Percentiles rank a stretch among this genome's conserved stretches.
Conservation (phyloP, 805 yeast genomes). For the Yarrowia porcina region DNA sequence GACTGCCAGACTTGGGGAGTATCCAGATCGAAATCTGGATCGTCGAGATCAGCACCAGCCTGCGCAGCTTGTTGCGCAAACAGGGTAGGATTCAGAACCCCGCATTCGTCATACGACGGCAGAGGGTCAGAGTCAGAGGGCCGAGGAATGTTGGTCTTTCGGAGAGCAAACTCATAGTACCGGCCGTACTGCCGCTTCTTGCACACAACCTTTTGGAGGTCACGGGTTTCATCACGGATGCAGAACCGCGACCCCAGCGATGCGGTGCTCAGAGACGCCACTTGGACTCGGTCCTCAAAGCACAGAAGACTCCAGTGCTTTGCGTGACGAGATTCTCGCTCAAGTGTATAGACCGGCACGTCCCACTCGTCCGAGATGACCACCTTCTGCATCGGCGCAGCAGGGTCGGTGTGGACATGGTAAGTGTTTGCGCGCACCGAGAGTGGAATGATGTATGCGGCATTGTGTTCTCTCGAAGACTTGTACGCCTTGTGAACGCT, state of each 20-base stretch:
- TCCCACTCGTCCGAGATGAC: constrained; percentile 13
- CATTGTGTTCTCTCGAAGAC: not conserved
- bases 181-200: constrained; percentile 5
- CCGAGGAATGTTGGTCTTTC: not conserved
- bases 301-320: constrained; percentile 24
- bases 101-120: constrained; percentile 25
- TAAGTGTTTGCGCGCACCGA: constrained; percentile 8
- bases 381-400: constrained; percentile 12
- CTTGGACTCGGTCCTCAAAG: constrained; percentile 13
- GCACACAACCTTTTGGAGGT: constrained; percentile 20
- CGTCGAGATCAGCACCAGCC: constrained; percentile 3
- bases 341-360: constrained; percentile 2
- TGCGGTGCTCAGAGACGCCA: constrained; percentile 16
- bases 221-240: constrained; percentile 11
- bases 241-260: constrained; percentile 15
- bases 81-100: not conserved
- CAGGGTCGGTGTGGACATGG: not conserved
- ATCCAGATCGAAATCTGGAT: not conserved
- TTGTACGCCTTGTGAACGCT: constrained; percentile 24
- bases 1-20: constrained; percentile 10
- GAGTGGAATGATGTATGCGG: constrained; percentile 8
- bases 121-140: constrained; percentile 26
- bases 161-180: constrained; percentile 2
- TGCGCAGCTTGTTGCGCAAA: not conserved
- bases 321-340: constrained; percentile 10